phyloP scores from a whole-genome alignment of 208 protist species.

The Wallacemonas rigidus region DNA sequence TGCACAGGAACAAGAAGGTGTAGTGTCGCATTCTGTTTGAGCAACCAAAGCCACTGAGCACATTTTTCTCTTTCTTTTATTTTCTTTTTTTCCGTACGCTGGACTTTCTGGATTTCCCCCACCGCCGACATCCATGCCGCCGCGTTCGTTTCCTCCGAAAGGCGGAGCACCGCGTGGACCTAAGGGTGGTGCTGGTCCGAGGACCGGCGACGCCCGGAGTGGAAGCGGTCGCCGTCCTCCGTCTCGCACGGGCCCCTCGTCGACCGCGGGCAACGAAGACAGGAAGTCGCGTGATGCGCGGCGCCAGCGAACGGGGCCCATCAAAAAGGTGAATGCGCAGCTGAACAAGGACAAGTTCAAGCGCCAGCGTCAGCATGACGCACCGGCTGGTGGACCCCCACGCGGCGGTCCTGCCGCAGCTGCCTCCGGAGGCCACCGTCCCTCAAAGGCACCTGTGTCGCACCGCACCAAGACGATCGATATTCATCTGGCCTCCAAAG shows the following conservation, averaged over 20 bases:
- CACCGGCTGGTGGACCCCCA: background rate
- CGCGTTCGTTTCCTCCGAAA: conserved; percentile 7
- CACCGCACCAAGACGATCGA: conserved; percentile 69
- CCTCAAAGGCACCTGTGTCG: conserved; percentile 20
- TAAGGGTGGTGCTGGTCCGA: background rate
- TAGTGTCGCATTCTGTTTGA: too few relatives aligned
- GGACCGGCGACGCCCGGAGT: background rate
- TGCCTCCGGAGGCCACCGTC: background rate
- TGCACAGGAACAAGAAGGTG: too few relatives aligned
- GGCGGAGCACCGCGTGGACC: background rate
- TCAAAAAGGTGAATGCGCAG: conserved; percentile 67
- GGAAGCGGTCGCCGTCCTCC: background rate
- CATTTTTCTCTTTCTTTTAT: background rate
- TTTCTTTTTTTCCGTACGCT: background rate
- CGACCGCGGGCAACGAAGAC: background rate
- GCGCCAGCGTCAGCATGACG: conserved; percentile 27
- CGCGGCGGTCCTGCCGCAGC: background rate
- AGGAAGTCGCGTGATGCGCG: conserved; percentile 4
- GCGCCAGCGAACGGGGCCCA: conserved; percentile 13
- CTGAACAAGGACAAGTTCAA: conserved; percentile 65
- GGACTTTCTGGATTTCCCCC: too few relatives aligned
- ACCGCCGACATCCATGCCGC: conserved; percentile 15
- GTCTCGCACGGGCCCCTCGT: background rate
- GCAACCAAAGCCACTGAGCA: background rate
- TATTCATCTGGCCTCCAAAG: conserved; percentile 76